A percentile compares a stretch with the other conserved stretches of the same genome.
Conservation (phyloP, 345 rosid species). For the Acer yangbiense region DNA sequence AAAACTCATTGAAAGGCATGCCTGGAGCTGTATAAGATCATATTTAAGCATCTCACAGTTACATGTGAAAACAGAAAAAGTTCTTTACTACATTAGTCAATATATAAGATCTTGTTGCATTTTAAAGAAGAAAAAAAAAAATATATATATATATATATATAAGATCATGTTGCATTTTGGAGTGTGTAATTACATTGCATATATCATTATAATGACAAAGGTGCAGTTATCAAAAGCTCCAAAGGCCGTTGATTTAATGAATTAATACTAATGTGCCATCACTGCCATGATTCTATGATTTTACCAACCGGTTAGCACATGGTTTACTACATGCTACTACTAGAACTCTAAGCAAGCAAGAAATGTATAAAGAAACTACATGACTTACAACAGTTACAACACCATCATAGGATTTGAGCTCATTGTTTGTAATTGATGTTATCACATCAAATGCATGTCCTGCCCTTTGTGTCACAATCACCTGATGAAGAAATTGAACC, state of each 20-base stretch:
- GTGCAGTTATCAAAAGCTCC: neutral
- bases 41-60: neutral
- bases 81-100: neutral
- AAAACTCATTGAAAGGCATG: neutral
- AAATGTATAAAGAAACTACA: conserved; percentile 12
- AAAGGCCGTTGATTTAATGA: neutral
- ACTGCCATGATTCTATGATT: neutral
- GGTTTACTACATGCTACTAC: conserved; percentile 3
- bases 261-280: neutral
- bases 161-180: conserved; percentile 2
- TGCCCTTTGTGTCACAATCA: conserved; percentile 76
- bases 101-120: neutral
- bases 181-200: neutral
- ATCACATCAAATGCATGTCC: conserved; percentile 87
- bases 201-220: neutral
- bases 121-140: too few relatives aligned
- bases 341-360: neutral
- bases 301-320: neutral
- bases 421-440: conserved; percentile 56
- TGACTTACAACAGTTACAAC: conserved; percentile 79
- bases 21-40: neutral
- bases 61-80: neutral
- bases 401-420: conserved; percentile 76
- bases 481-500: conserved; percentile 46
- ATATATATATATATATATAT: too few relatives aligned